Evolutionary conservation across 140 eudicot species (phyloP), one percentile per base, ranked within the genome.

Genomic region (Senecio squalidus): DNA sequence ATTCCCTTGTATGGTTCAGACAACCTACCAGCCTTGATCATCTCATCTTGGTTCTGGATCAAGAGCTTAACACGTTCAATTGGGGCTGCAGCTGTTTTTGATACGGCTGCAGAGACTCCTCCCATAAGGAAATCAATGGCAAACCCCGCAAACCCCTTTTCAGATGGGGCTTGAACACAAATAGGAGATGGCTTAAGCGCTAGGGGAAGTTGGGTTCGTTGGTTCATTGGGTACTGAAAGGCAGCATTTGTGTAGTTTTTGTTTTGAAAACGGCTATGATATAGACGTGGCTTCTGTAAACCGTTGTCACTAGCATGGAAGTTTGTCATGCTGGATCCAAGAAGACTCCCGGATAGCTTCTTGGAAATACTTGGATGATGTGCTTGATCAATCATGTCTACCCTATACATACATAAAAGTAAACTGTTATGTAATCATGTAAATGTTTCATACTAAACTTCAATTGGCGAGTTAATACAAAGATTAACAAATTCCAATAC

Each of bases 21-120:
- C 45, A 79, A 57, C 13, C 83, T 47, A 41, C 83, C 84, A 41
- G 72, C 45, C 51, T 63, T 83, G 52, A 79, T 70, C 84, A 76
- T 64, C 68, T 79, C 90, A 64, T 74, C 90, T 63, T 82, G 90
- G 36, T 78, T 82, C 71, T 82, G 90, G 43, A 82, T 71, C 67
- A 82, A 55, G 11, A 82, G 82, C 68, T 82, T 78, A 23, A 82
- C 82, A 33, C 88, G 74, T 72, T 76, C 87, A 39, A 80, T 74
- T 15, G 88, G 94, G 25, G 88, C 88, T 34, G 93, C 93, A 10
- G 86, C 84, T 5, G 84, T 80, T 62, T 80, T 80, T 5, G 87
- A 80, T 4, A 80, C 83, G 16, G 82, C 85, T 33, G 78, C 94
- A 31, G 85, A 71, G 16, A 80, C 94, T 8, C 85, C 80, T 28